Percentiles rank a stretch among this genome's conserved stretches.
These are phyloP conservation scores for Pseudoscleropodium purum DNA, from an alignment of 225 moss, liverwort and hornwort species.

Conservation along the genomic window DNA sequence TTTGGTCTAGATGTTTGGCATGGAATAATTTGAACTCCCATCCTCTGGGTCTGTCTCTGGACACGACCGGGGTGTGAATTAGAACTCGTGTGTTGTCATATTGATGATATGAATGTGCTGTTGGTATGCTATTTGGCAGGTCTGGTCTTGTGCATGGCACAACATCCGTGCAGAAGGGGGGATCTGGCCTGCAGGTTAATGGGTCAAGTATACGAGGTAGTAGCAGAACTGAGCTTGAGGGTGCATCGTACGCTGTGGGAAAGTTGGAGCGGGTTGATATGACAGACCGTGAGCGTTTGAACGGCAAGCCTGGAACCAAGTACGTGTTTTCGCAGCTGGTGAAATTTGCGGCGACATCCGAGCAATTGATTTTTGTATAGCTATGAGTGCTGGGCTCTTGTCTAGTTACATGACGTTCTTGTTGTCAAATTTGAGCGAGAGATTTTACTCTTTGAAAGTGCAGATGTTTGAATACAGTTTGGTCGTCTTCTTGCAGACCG, in stretches of 20 bases:
- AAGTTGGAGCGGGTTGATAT: slow-evolving; percentile 34
- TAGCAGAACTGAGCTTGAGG: slow-evolving; percentile 51
- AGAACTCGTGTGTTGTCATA: neutral
- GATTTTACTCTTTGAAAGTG: neutral
- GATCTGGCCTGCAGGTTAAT: slow-evolving; percentile 47
- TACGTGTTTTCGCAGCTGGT: slow-evolving; percentile 12
- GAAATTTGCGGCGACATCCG: neutral
- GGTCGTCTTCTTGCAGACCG: slow-evolving; percentile 24
- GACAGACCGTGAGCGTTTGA: slow-evolving; percentile 45
- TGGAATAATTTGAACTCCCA: neutral
- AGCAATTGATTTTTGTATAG: neutral
- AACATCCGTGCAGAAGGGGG: slow-evolving; percentile 63
- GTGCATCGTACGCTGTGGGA: slow-evolving; percentile 15
- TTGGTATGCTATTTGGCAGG: slow-evolving; percentile 5
- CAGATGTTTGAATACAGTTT: neutral
- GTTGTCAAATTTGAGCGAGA: neutral
- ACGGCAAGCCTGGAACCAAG: slow-evolving; percentile 49
- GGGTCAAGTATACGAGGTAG: slow-evolving; percentile 48
- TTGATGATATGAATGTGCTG: neutral
- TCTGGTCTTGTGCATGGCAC: slow-evolving; percentile 63
- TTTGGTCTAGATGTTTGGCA: neutral
- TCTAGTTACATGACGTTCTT: neutral
- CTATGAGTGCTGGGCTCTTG: neutral
- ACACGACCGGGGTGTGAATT: neutral
- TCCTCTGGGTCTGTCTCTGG: neutral